Evolutionary conservation across 176 grass and related monocot species (phyloP), one percentile per base, ranked within the genome.

Genomic region (Chloris gayana): DNA sequence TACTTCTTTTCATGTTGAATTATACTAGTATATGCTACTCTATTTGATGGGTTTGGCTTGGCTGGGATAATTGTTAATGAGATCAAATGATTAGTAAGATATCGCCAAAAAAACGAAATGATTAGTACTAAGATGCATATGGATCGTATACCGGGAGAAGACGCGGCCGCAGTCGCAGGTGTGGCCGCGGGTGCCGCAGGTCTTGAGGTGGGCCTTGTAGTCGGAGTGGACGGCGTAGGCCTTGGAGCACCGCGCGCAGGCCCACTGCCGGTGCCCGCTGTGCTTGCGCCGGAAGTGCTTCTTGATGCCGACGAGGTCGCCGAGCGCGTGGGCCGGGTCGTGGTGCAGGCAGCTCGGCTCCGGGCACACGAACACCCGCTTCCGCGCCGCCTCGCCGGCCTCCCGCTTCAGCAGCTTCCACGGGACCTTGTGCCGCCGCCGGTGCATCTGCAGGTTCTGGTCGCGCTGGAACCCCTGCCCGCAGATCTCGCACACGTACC

Each of bases 171-270:
- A 98, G 79, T 98, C 90, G 78, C 95, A 98, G 73, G 86, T 78
- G 75, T 91, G 90, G 37, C 90, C 88, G 74, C 90, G 83, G 70
- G 86, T 91, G 56, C 92, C 92, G 82, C 92, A 98, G 66, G 90
- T 93, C 90, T 91, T 98, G 83, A 95, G 86, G 84, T 98, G 95
- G 10, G 95, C 92, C 82, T 98, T 95, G 81, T 93, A 95, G 86
- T 98, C 95, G 65, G 84, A 91, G 77, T 88, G 95, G 26, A 98
- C 95, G 77, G 95, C 95, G 76, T 93, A 98, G 67, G 88, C 90
- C 92, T 89, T 95, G 78, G 87, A 85, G 88, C 95, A 98, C n/a
- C 84, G 79, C 1, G 67, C 67, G 78, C 95, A 98, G 17, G 84
- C 86, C 95, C 92, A 95, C 86, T 91, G 90, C 25, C 92, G 85